Base-by-base conservation (phyloP, 2,329 filamentous ascomycete genomes). In the Trichoderma sp. region DNA sequence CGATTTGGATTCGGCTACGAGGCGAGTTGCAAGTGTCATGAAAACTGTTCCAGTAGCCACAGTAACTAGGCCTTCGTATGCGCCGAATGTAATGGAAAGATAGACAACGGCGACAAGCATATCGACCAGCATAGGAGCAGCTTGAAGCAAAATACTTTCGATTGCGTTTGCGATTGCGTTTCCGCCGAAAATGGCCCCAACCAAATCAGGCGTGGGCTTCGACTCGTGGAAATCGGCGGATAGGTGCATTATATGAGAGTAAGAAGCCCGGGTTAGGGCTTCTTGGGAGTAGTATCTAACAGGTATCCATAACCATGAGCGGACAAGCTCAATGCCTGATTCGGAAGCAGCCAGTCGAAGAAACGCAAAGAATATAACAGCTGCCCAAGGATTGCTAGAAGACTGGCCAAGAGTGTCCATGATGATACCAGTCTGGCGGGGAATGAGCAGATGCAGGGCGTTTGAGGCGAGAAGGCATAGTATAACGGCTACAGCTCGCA, bases 351-450 rank as follows among this genome's bases (percentile, higher is more conserved):
- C 77, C n/a, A 88, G 77, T 64, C 84, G 83, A 35, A 88, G 79
- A 8, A 76, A 75, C 13, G 85, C 85, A 70, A 87, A 88, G 21
- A 86, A 77, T 24, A 83, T 70, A 2, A 88, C 84, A 29, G 87
- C 83, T 4, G 82, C 71, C 86, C 86, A 88, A 1, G 84, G 82
- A 64, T 81, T 84, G 68, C 78, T 82, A 55, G 82, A 79, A 53
- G 85, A 77, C 10, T 83, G 82, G 35, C 84, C 84, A 27, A 96
- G 81, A 70, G 87, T 87, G 74, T 96, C 88, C 72, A 92, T 90
- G 72, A 97, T 89, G 69, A 92, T 88, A 72, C 93, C 93, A 37
- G 95, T 87, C 76, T 96, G 92, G 24, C 91, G 87, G n/a, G 93
- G 93, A 37, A 93, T 88, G 53, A 96, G 81, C 16, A 97, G 83